A percentile compares a stretch with the other conserved stretches of the same genome.
These are phyloP conservation scores for Malus hybrid DNA, from an alignment of 331 rosid genomes.

Conservation along the genomic window DNA sequence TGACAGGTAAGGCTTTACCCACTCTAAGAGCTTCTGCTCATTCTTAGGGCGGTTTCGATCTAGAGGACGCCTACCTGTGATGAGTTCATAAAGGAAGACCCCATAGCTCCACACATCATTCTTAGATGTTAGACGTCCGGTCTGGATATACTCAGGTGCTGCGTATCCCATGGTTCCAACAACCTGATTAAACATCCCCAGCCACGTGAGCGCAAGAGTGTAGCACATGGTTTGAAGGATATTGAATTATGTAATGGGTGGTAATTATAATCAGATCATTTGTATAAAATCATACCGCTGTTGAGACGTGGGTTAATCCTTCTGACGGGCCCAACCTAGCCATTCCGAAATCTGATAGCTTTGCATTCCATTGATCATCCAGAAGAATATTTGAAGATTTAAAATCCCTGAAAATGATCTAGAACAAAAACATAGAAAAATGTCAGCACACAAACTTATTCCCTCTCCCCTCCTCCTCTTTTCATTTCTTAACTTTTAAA, in stretches of 20 bases:
- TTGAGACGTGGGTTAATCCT: conserved; percentile 93
- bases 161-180: conserved; percentile 98
- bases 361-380: conserved; percentile 93
- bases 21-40: conserved; percentile 91
- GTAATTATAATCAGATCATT: not conserved
- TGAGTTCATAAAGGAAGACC: conserved; percentile 88
- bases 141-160: conserved; percentile 89
- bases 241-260: not conserved
- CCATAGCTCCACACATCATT: conserved; percentile 98
- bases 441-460: not conserved
- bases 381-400: conserved; percentile 93
- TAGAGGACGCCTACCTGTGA: conserved; percentile 86
- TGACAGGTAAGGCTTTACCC: conserved; percentile 80
- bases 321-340: conserved; percentile 95
- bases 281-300: conserved; percentile 60
- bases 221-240: not conserved
- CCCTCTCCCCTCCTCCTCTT: not conserved
- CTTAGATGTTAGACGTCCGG: conserved; percentile 88
- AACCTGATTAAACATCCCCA: conserved; percentile 50
- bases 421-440: not conserved
- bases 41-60: conserved; percentile 78
- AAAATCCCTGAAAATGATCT: conserved; percentile 98
- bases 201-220: conserved; percentile 9
- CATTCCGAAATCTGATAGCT: conserved; percentile 94
- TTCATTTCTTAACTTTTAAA: not conserved